These are phyloP conservation scores for Suhomyces taliae DNA, from an alignment of 1,139 yeast genomes.

Conservation along the genomic window DNA sequence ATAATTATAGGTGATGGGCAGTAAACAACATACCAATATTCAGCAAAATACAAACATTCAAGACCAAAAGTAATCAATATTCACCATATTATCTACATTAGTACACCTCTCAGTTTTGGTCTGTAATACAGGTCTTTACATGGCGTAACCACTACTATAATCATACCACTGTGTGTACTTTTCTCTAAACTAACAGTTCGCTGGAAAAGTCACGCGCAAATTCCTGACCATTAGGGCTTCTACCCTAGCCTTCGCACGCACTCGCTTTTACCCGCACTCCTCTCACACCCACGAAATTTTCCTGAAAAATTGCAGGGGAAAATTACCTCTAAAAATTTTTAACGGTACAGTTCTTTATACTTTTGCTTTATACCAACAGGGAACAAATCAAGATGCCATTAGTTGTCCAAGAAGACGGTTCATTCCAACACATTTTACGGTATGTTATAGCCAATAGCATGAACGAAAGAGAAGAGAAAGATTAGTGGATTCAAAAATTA, in stretches of 20 bases:
- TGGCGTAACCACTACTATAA: no score
- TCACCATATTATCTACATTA: no score
- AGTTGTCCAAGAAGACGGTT: constrained; percentile 98
- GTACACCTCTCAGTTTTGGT: no score
- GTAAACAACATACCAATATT: no score
- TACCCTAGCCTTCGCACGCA: constrained; percentile 3
- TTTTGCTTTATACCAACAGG: constrained; percentile 15
- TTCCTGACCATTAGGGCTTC: neutral
- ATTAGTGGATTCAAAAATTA: neutral
- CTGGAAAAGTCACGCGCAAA: neutral
- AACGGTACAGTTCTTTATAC: constrained; percentile 8
- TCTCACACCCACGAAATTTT: constrained; percentile 4
- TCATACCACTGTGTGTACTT: no score
- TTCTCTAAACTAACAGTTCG: no score
- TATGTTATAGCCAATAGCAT: constrained; percentile 44
- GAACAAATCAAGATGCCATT: constrained; percentile 71
- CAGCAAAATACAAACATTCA: no score
- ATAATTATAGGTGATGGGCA: no score
- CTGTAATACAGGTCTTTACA: no score
- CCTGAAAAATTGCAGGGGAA: constrained; percentile 11
- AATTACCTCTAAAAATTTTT: constrained; percentile 11
- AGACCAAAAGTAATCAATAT: no score
- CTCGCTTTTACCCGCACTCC: constrained; percentile 1
- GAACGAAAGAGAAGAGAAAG: neutral
- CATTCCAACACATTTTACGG: constrained; percentile 99